These are phyloP conservation scores for Starmera quercuum DNA, from an alignment of 805 yeast species.

Conservation along the genomic window DNA sequence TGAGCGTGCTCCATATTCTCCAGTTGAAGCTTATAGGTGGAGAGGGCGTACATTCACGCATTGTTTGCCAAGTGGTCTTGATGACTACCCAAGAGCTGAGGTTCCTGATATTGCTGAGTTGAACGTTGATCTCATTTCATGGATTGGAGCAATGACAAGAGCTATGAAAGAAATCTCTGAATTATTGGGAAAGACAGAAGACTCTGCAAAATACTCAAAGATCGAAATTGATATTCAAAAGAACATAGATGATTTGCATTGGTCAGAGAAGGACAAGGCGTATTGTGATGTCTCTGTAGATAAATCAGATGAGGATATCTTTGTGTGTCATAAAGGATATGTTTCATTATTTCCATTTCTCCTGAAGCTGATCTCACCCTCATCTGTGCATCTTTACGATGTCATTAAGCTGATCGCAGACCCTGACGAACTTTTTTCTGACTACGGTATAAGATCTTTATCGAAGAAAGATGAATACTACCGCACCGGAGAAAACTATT, in stretches of 20 bases:
- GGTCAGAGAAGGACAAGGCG: conserved; percentile 59
- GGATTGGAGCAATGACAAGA: conserved; percentile 92
- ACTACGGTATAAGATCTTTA: conserved; percentile 74
- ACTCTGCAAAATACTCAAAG: conserved; percentile 41
- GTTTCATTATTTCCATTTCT: conserved; percentile 81
- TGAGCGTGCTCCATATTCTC: conserved; percentile 46
- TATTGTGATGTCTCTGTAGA: conserved; percentile 84
- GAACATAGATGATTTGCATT: conserved; percentile 70
- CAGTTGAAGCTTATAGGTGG: conserved; percentile 79
- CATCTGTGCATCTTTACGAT: conserved; percentile 38
- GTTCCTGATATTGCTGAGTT: conserved; percentile 83
- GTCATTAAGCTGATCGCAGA: conserved; percentile 55
- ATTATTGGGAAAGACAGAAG: conserved; percentile 50
- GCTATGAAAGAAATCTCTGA: conserved; percentile 71
- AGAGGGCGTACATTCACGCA: conserved; percentile 81
- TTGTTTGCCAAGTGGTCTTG: conserved; percentile 88
- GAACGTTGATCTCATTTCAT: conserved; percentile 80
- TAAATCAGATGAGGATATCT: conserved; percentile 60
- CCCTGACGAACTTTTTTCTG: conserved; percentile 69
- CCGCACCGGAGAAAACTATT: conserved; percentile 81
- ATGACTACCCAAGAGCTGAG: conserved; percentile 86
- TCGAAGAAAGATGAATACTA: conserved; percentile 59
- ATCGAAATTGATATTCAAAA: conserved; percentile 49
- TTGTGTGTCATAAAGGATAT: conserved; percentile 87
- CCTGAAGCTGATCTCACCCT: conserved; percentile 50